Percentiles rank a stretch among this genome's conserved stretches.
Conservation (phyloP, 176 grass and related monocot genomes). For the Oryza australiensis region DNA sequence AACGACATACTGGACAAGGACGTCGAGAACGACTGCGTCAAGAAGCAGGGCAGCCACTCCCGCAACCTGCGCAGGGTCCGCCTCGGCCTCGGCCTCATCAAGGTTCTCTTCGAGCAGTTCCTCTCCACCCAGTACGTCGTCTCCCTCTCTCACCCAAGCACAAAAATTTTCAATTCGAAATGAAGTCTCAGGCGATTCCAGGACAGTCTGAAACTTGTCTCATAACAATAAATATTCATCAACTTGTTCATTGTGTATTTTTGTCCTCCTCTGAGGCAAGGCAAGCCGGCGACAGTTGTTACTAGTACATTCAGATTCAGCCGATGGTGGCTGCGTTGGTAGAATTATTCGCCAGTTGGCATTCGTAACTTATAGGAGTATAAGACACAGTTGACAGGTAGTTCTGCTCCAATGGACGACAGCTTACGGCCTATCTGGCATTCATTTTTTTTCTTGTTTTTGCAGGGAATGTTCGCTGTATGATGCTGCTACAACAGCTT, state of each 20-base stretch:
- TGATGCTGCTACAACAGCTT: conserved; percentile 87
- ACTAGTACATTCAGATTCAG: background rate
- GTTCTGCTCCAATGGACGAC: background rate
- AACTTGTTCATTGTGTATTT: background rate
- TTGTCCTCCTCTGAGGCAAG: background rate
- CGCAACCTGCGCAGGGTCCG: conserved; percentile 90
- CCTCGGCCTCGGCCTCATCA: conserved; percentile 92
- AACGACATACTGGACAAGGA: conserved; percentile 85
- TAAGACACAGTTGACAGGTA: conserved; percentile 2
- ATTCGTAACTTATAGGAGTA: background rate
- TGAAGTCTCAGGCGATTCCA: background rate
- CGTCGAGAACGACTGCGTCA: conserved; percentile 65
- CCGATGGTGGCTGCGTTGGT: background rate
- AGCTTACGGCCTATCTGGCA: conserved; percentile 30
- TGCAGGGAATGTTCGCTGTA: conserved; percentile 67
- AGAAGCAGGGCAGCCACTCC: conserved; percentile 94
- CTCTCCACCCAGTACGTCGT: conserved; percentile 67
- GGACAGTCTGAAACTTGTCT: background rate
- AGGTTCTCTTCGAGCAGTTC: conserved; percentile 80
- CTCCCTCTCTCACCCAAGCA: background rate
- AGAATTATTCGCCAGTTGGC: conserved; percentile 15
- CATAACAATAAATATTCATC: background rate
- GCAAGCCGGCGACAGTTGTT: background rate
- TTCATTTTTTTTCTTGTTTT: conserved; percentile 16
- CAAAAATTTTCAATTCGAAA: background rate